Evolutionary conservation across 2,329 filamentous ascomycete genomes (phyloP).

Genomic region (Fonsecaea monophora): DNA sequence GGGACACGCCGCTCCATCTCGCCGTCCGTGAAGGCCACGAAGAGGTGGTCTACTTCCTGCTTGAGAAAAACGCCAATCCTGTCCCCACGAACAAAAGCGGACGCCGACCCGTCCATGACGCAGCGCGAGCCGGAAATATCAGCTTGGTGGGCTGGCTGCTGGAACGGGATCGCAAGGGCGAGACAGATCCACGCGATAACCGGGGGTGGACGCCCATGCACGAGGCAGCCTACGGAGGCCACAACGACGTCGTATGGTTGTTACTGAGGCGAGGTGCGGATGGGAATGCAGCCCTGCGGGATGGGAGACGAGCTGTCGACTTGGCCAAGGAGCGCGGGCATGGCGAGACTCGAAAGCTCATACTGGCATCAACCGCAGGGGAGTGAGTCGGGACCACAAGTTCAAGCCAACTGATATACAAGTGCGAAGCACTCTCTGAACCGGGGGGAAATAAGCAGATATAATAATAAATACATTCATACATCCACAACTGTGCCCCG

Average conservation of each 20-base stretch:
- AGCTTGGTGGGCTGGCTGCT: neutral
- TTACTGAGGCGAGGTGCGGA: constrained; percentile 3
- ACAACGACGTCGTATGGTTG: constrained; percentile 1
- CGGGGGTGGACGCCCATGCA: neutral
- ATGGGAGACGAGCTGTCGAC: constrained; percentile 2
- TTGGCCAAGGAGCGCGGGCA: neutral
- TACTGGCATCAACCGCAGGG: neutral
- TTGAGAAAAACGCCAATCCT: neutral
- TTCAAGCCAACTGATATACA: too few relatives aligned
- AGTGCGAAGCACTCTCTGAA: too few relatives aligned
- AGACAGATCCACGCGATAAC: constrained; percentile 1
- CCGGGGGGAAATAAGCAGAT: too few relatives aligned
- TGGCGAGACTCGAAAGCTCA: neutral
- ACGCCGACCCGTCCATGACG: neutral
- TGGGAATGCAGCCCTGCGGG: neutral
- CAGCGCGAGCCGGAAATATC: neutral
- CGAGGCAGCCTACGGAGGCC: neutral
- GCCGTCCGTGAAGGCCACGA: neutral
- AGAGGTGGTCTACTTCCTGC: constrained; percentile 2
- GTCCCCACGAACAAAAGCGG: neutral
- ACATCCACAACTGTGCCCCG: too few relatives aligned
- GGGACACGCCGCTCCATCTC: constrained; percentile 1
- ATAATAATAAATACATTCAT: too few relatives aligned
- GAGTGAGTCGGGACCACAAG: too few relatives aligned
- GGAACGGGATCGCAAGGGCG: neutral